Conservation (phyloP, 2,329 filamentous ascomycete species). For the Thielaviopsis ethacetica region DNA sequence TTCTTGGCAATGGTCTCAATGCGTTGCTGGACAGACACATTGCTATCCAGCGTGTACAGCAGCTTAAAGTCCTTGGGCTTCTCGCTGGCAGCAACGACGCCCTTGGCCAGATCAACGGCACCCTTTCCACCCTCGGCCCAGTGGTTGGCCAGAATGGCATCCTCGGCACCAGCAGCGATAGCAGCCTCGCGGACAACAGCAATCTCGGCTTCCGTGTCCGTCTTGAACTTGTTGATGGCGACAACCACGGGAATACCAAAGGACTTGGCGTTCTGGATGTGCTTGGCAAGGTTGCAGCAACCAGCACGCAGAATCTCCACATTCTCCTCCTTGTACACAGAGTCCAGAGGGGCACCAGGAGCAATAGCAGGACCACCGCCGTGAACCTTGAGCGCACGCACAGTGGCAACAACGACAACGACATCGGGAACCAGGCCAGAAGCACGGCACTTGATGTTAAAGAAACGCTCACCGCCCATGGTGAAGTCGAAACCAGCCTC, state of each 20-base stretch:
- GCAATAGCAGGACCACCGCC: conserved; percentile 89
- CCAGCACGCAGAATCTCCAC: conserved; percentile 77
- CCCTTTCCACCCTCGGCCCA: conserved; percentile 92
- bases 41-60: conserved; percentile 51
- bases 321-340: conserved; percentile 87
- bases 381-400: conserved; percentile 91
- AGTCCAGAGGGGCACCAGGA: conserved; percentile 67
- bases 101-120: conserved; percentile 74
- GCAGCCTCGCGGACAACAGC: conserved; percentile 80
- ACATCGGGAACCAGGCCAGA: conserved; percentile 86
- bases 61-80: conserved; percentile 79
- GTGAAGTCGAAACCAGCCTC: conserved; percentile 99
- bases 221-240: conserved; percentile 91
- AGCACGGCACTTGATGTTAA: conserved; percentile 98
- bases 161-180: conserved; percentile 78
- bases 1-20: conserved; percentile 80
- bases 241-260: conserved; percentile 93
- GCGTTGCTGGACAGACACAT: conserved; percentile 68
- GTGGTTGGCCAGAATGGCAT: conserved; percentile 87
- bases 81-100: conserved; percentile 65
- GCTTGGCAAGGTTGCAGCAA: conserved; percentile 89
- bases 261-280: conserved; percentile 74
- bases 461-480: conserved; percentile 98
- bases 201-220: conserved; percentile 85
- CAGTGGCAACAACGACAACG: conserved; percentile 87